These are phyloP conservation scores for Carpinus viminea DNA, from an alignment of 306 rosid genomes.

Conservation along the genomic window DNA sequence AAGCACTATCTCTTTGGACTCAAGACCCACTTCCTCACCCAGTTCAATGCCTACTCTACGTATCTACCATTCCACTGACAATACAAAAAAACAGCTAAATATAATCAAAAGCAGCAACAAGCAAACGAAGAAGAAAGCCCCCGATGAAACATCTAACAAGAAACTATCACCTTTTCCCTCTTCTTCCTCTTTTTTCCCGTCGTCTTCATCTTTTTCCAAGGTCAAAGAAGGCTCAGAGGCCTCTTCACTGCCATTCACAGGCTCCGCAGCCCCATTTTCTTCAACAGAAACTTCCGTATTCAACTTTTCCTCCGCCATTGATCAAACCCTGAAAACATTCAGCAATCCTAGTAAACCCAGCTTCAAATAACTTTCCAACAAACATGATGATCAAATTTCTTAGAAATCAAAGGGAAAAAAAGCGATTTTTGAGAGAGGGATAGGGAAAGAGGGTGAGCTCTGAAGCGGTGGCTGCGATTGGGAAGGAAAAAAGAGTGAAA, in stretches of 20 bases:
- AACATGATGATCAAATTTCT: not conserved
- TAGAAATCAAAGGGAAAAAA: not conserved
- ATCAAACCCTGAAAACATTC: not conserved
- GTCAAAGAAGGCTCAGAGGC: conserved; percentile 41
- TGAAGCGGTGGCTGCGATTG: not conserved
- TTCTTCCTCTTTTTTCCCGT: conserved; percentile 44
- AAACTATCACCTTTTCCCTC: conserved; percentile 54
- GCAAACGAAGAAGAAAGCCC: not conserved
- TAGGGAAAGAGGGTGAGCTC: not conserved
- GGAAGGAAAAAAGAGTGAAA: not conserved
- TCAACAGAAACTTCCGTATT: conserved; percentile 29
- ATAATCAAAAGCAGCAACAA: not conserved
- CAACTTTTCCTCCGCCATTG: conserved; percentile 59
- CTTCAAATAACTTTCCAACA: not conserved
- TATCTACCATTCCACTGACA: not conserved
- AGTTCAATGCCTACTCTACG: not conserved
- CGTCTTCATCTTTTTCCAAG: conserved; percentile 50
- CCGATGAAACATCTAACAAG: not conserved
- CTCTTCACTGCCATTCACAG: conserved; percentile 36
- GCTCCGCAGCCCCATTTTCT: conserved; percentile 49
- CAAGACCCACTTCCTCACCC: not conserved
- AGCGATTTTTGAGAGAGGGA: not conserved
- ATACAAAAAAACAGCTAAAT: not conserved
- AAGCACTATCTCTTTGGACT: not conserved
- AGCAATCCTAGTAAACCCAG: not conserved